Evolutionary conservation across 2,329 filamentous ascomycete genomes (phyloP).

Genomic region (Sarocladiaceae sp.): DNA sequence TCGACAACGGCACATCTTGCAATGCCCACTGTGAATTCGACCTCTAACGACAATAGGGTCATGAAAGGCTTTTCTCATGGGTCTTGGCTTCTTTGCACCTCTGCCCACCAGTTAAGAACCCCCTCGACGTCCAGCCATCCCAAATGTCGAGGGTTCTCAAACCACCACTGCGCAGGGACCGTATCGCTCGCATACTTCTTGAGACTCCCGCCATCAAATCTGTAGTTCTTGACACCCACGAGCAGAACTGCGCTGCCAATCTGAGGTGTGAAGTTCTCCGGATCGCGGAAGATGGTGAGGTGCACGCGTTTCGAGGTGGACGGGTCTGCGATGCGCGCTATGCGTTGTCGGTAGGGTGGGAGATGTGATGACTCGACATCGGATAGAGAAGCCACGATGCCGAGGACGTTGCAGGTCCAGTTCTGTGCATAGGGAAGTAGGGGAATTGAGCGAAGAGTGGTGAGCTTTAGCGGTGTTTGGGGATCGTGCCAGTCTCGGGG

Average conservation of each 20-base stretch:
- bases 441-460: slow-evolving; percentile 41
- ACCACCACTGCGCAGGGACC: slow-evolving; percentile 41
- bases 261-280: slow-evolving; percentile 38
- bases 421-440: slow-evolving; percentile 51
- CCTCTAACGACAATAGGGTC: too few species aligned
- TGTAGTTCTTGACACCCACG: slow-evolving; percentile 51
- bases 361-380: slow-evolving; percentile 42
- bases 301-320: slow-evolving; percentile 47
- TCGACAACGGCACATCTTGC: too few species aligned
- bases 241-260: slow-evolving; percentile 45
- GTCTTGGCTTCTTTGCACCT: slow-evolving; percentile 14
- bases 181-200: slow-evolving; percentile 38
- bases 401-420: slow-evolving; percentile 51
- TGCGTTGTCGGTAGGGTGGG: slow-evolving; percentile 45
- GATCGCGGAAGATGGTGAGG: slow-evolving; percentile 48
- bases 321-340: slow-evolving; percentile 43
- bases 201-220: slow-evolving; percentile 41
- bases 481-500: slow-evolving; percentile 35
- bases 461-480: slow-evolving; percentile 43
- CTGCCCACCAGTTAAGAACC: slow-evolving; percentile 39
- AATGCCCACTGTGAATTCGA: too few species aligned
- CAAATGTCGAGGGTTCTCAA: slow-evolving; percentile 38
- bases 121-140: slow-evolving; percentile 43
- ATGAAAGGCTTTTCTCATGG: too few species aligned
- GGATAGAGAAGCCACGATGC: slow-evolving; percentile 41